Conservation (phyloP, 2,329 filamentous ascomycete genomes). For the Seiridium unicorne region DNA sequence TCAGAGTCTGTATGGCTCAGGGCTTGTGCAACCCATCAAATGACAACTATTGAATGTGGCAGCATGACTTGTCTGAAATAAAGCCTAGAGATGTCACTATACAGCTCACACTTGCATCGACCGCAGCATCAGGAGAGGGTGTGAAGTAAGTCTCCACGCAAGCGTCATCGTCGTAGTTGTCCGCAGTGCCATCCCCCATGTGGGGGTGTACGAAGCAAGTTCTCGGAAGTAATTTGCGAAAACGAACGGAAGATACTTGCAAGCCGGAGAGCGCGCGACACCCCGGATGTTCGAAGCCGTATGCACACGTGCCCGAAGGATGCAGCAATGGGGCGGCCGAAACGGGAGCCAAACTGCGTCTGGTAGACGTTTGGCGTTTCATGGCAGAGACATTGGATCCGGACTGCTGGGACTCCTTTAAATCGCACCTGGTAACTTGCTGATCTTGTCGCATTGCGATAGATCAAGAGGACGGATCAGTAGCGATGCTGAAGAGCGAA, state of each 20-base stretch:
- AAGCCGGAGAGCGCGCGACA: not conserved
- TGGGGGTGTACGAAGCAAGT: not conserved
- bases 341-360: not conserved
- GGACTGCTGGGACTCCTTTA: not conserved
- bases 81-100: conserved; percentile 7
- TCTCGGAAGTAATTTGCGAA: conserved; percentile 1
- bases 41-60: not conserved
- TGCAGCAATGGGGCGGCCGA: not conserved
- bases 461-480: not conserved
- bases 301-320: conserved; percentile 7
- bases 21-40: not conserved
- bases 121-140: conserved; percentile 16
- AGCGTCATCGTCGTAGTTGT: not conserved
- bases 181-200: not conserved
- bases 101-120: conserved; percentile 16
- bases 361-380: not conserved
- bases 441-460: not conserved
- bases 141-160: not conserved
- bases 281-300: not conserved
- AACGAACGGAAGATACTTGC: not conserved
- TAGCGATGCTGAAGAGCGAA: not conserved
- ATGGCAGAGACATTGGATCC: not conserved
- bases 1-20: not conserved
- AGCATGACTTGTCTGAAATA: conserved; percentile 20
- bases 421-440: not conserved